A percentile compares a stretch with the other conserved stretches of the same genome.
Conservation (phyloP, 768 basidiomycete genomes). For the Macrolepiota dolichaula region DNA sequence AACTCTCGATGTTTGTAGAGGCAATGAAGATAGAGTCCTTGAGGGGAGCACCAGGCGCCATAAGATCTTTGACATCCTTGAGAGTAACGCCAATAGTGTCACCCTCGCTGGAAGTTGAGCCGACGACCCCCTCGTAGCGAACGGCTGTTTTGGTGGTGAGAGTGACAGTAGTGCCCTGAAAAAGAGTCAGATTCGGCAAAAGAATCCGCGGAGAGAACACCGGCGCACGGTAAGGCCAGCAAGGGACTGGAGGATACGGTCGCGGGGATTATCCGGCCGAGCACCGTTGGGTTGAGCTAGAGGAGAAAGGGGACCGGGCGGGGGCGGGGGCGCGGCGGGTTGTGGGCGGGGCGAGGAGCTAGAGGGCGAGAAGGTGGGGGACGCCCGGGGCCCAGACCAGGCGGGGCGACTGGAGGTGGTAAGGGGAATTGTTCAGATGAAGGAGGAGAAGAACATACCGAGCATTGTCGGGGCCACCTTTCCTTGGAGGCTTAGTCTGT, state of each 20-base stretch:
- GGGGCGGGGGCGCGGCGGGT: constrained; percentile 28
- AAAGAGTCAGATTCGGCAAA: constrained; percentile 8
- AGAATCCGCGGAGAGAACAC: background rate
- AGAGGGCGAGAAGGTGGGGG: constrained; percentile 67
- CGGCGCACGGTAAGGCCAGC: constrained; percentile 67
- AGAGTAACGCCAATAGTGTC: constrained; percentile 71
- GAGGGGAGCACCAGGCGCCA: constrained; percentile 61
- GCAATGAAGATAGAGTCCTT: constrained; percentile 71
- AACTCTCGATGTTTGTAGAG: constrained; percentile 68
- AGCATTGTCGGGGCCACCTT: constrained; percentile 59
- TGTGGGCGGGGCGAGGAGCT: constrained; percentile 34
- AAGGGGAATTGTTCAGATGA: constrained; percentile 12
- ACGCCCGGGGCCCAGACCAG: constrained; percentile 67
- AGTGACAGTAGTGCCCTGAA: constrained; percentile 77
- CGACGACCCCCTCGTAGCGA: constrained; percentile 74
- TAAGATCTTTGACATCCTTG: constrained; percentile 74
- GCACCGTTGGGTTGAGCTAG: constrained; percentile 47
- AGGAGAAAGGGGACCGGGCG: constrained; percentile 41
- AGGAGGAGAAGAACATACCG: constrained; percentile 30
- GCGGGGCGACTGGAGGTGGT: constrained; percentile 38
- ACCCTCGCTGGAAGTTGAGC: constrained; percentile 57
- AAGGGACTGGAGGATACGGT: constrained; percentile 61
- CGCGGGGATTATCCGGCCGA: constrained; percentile 45
- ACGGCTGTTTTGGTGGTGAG: constrained; percentile 65
- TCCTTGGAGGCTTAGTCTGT: constrained; percentile 62